A percentile compares a stretch with the other conserved stretches of the same genome.
These are phyloP conservation scores for Ensete glaucum DNA, from an alignment of 176 grass and related monocot species.

Conservation along the genomic window DNA sequence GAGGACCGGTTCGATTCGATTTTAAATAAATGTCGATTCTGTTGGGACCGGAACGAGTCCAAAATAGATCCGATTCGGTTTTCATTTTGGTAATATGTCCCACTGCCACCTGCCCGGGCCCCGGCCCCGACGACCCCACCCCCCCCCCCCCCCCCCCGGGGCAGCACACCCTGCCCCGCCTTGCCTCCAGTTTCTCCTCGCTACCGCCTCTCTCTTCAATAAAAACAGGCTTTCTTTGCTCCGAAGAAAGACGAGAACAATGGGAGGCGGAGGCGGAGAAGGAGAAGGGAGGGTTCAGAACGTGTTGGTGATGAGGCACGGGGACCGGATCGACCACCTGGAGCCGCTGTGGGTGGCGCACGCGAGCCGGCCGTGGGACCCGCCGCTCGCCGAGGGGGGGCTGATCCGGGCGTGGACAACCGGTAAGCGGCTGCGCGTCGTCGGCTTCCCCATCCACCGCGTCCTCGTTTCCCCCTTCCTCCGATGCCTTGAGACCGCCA, in stretches of 20 bases:
- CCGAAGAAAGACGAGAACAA: background rate
- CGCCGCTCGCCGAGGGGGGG: conserved; percentile 47
- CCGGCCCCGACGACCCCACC: too few relatives aligned
- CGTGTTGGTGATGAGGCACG: conserved; percentile 78
- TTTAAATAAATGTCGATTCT: too few relatives aligned
- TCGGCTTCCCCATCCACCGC: conserved; percentile 38
- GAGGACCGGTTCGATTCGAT: too few relatives aligned
- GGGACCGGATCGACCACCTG: conserved; percentile 61
- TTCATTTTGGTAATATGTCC: too few relatives aligned
- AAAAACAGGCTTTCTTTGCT: too few relatives aligned
- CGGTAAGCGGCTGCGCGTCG: conserved; percentile 39
- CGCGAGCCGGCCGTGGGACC: conserved; percentile 53
- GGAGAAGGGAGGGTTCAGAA: conserved; percentile 17
- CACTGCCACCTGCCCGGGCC: too few relatives aligned
- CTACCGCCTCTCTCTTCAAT: too few relatives aligned
- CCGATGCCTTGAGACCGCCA: conserved; percentile 70
- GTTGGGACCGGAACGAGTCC: too few relatives aligned
- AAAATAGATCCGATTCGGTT: too few relatives aligned
- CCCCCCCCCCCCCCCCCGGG: too few relatives aligned
- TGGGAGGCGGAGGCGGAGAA: background rate
- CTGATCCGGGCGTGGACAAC: conserved; percentile 47
- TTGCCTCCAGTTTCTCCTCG: too few relatives aligned
- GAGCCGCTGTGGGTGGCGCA: conserved; percentile 41
- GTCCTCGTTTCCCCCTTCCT: conserved; percentile 68
- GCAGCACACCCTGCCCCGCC: too few relatives aligned